Evolutionary conservation across 495 filamentous ascomycete species (phyloP).

Genomic region (Parmelia sp.): DNA sequence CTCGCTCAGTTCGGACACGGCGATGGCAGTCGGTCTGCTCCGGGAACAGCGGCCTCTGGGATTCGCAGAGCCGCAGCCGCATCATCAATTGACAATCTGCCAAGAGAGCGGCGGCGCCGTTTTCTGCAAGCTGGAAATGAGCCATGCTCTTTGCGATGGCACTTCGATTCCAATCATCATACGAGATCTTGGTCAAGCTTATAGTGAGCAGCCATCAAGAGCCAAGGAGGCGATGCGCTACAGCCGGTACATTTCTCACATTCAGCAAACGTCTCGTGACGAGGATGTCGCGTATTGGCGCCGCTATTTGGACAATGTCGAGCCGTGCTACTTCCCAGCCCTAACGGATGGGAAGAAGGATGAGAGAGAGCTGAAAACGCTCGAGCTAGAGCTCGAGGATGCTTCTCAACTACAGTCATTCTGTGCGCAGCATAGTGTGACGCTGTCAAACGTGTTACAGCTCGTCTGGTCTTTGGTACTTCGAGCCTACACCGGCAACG

Average conservation of each 20-base stretch:
- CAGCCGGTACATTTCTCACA: slow-evolving; percentile 17
- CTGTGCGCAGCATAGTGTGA: slow-evolving; percentile 29
- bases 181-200: slow-evolving; percentile 26
- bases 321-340: slow-evolving; percentile 50
- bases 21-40: slow-evolving; percentile 16
- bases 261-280: slow-evolving; percentile 23
- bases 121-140: slow-evolving; percentile 40
- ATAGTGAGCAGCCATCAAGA: slow-evolving; percentile 7
- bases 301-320: slow-evolving; percentile 41
- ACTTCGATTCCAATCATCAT: slow-evolving; percentile 29
- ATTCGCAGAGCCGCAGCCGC: slow-evolving; percentile 24
- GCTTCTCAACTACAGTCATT: slow-evolving; percentile 25
- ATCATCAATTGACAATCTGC: slow-evolving; percentile 37
- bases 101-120: slow-evolving; percentile 26
- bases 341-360: slow-evolving; percentile 25
- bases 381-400: slow-evolving; percentile 33
- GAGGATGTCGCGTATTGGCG: slow-evolving; percentile 45
- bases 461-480: slow-evolving; percentile 54
- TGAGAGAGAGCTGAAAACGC: slow-evolving; percentile 28
- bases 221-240: slow-evolving; percentile 5
- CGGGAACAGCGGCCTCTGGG: slow-evolving; percentile 13
- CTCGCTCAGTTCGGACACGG: slow-evolving; percentile 6
- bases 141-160: slow-evolving; percentile 38
- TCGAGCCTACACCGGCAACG: slow-evolving; percentile 43
- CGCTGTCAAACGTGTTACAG: slow-evolving; percentile 39